Evolutionary conservation across 345 rosid genomes (phyloP), one percentile per base, ranked within the genome.

Genomic region (Citrus unshiu): DNA sequence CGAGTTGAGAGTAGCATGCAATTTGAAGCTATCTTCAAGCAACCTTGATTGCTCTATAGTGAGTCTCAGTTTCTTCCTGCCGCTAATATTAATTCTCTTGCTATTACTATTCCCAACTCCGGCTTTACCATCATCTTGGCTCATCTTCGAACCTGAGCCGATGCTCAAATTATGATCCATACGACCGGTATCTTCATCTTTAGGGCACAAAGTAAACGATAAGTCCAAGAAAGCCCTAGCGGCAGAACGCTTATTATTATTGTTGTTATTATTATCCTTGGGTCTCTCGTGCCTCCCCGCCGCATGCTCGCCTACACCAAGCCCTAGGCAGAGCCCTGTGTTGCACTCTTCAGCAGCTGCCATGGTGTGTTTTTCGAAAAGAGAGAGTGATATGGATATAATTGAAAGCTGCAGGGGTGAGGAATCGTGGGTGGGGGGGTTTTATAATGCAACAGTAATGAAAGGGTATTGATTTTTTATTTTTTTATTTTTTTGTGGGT

Each of bases 31-130:
- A 69, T 79, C 81, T 49, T 89, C 92, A 7, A 89, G 89, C 85
- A 84, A 73, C 9, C 70, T 35, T 5, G 86, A 79, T 65, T 87
- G 90, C 2, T 89, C 84, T 74, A 80, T 82, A 2, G 86, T 71
- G 25, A 89, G 85, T 69, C 90, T 79, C 54, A 87, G 84, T 77
- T 89, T 89, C 86, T 87, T 89, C 24, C 81, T 75, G 40, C 86
- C 46, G 24, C 61, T 30, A 5, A 40, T 35, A 4, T 19, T 30
- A 27, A 21, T 25, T 12, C n/a, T 30, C 19, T 51, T 21, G 4
- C 51, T 46, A 46, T 46, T 13, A 46, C 4, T 3, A 13, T 46
- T 46, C 16, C 51, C 51, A 46, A 3, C 18, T 13, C 51, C 51
- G 14, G 3, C 51, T 12, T 46, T 46, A 46, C 51, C 51, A 46